Conservation (phyloP, 257 asterid species). For the Nicotiana tomentosiformis region DNA sequence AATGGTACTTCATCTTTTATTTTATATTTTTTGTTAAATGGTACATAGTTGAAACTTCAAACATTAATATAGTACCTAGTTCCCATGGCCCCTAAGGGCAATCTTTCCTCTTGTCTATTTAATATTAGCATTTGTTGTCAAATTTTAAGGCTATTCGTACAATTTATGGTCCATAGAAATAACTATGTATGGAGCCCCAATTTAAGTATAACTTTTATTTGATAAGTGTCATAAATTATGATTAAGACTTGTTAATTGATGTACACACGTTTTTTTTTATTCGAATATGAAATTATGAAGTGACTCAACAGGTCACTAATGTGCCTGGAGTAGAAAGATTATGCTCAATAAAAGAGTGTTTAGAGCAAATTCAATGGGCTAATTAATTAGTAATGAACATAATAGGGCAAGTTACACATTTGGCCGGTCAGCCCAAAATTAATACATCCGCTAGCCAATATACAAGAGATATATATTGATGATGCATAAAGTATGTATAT, state of each 20-base stretch:
- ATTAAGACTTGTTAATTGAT: background rate
- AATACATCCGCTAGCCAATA: too few species aligned
- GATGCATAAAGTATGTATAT: too few species aligned
- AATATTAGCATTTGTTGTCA: background rate
- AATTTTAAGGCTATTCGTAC: background rate
- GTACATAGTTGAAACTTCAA: background rate
- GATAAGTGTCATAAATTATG: background rate
- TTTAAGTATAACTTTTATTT: background rate
- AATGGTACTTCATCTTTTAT: too few species aligned
- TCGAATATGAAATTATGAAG: background rate
- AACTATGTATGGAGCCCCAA: background rate
- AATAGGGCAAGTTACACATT: too few species aligned
- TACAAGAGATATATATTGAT: too few species aligned
- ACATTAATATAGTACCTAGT: background rate
- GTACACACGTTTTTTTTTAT: background rate
- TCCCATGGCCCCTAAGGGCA: background rate
- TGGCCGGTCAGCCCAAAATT: too few species aligned
- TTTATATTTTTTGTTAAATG: background rate
- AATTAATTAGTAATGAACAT: background rate
- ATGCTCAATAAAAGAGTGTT: background rate
- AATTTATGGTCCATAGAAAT: background rate
- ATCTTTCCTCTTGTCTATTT: background rate
- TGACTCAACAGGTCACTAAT: too few species aligned
- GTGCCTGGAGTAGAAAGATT: background rate
- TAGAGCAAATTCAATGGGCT: background rate